These are phyloP conservation scores for Pseudogymnoascus pannorum DNA, from an alignment of 2,329 filamentous ascomycete genomes.

Conservation along the genomic window DNA sequence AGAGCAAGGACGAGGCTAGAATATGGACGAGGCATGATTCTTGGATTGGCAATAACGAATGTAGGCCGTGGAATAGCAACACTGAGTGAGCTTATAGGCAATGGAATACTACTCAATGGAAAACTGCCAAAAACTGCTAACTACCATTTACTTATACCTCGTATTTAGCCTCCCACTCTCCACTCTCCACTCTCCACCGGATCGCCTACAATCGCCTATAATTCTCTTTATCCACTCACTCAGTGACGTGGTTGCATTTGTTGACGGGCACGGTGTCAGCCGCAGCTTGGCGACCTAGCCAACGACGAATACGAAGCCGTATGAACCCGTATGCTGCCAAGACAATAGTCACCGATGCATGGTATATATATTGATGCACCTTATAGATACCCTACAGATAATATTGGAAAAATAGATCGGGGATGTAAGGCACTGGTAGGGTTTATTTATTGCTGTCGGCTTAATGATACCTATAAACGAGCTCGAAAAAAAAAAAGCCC, in stretches of 20 bases:
- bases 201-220: not conserved
- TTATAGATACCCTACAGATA: not conserved
- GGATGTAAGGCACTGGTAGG: not conserved
- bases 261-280: not conserved
- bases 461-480: not conserved
- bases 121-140: not conserved
- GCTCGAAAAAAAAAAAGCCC: not conserved
- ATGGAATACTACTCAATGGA: not conserved
- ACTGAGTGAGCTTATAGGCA: not conserved
- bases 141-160: not conserved
- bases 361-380: not conserved
- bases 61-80: not conserved
- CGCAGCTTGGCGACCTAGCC: not conserved
- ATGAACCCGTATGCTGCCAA: slow-evolving; percentile 4
- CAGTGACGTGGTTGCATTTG: not conserved
- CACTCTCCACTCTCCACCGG: not conserved
- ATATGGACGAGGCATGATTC: not conserved
- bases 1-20: slow-evolving; percentile 11
- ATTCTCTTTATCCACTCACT: not conserved
- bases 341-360: slow-evolving; percentile 5
- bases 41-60: not conserved
- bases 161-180: not conserved
- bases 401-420: not conserved
- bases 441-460: not conserved
- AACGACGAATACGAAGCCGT: slow-evolving; percentile 5